Evolutionary conservation across 164 flowering plant species (phyloP).

Genomic region (Vitis cinerea): DNA sequence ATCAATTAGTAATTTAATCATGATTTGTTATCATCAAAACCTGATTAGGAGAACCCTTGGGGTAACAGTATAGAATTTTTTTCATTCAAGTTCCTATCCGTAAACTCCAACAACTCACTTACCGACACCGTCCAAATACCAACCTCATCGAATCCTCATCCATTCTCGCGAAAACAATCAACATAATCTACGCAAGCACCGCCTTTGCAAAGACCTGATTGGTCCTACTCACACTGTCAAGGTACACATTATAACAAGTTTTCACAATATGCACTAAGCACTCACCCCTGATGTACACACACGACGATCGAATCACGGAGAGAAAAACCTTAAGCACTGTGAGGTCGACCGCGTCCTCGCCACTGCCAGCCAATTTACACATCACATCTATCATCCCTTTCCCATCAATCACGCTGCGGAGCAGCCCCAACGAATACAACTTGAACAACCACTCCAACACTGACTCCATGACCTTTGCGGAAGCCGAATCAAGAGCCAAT

Average conservation of each 20-base stretch:
- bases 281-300: slow-evolving; percentile 63
- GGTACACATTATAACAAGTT: slow-evolving; percentile 57
- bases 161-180: slow-evolving; percentile 68
- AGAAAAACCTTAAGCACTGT: slow-evolving; percentile 54
- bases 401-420: too few relatives aligned
- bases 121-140: slow-evolving; percentile 47
- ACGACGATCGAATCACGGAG: slow-evolving; percentile 57
- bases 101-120: slow-evolving; percentile 62
- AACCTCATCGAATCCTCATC: slow-evolving; percentile 71
- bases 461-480: too few relatives aligned
- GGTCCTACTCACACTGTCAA: slow-evolving; percentile 74
- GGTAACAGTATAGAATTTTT: slow-evolving; percentile 45
- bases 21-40: too few relatives aligned
- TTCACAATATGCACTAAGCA: slow-evolving; percentile 62
- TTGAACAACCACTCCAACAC: too few relatives aligned
- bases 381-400: neutral
- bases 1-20: too few relatives aligned
- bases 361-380: slow-evolving; percentile 54
- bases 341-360: slow-evolving; percentile 77
- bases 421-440: too few relatives aligned
- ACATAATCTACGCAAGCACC: slow-evolving; percentile 80
- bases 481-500: too few relatives aligned
- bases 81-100: slow-evolving; percentile 82
- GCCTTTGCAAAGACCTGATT: slow-evolving; percentile 96
- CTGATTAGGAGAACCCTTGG: too few relatives aligned